These are phyloP conservation scores for Cyberlindnera bimundalis DNA, from an alignment of 805 yeast species.

Conservation along the genomic window DNA sequence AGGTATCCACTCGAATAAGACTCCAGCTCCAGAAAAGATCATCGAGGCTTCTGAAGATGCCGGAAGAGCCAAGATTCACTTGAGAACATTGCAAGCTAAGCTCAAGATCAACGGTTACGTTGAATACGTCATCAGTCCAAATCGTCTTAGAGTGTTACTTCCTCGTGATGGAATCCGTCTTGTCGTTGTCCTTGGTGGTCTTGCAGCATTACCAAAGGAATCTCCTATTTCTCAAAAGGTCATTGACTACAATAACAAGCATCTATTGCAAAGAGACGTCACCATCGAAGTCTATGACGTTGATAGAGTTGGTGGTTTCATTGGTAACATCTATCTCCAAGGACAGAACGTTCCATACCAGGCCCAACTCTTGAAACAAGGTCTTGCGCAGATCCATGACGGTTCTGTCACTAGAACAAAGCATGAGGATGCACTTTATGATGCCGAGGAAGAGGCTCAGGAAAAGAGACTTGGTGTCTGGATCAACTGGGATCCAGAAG, in stretches of 20 bases:
- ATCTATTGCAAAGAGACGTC: slow-evolving; percentile 69
- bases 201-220: slow-evolving; percentile 41
- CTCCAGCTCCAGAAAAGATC: slow-evolving; percentile 54
- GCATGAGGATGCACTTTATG: slow-evolving; percentile 48
- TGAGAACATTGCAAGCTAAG: slow-evolving; percentile 66
- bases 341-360: slow-evolving; percentile 55
- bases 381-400: slow-evolving; percentile 63
- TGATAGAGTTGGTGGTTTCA: slow-evolving; percentile 79
- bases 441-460: slow-evolving; percentile 64
- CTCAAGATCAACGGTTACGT: slow-evolving; percentile 64
- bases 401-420: slow-evolving; percentile 59
- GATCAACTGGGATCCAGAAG: slow-evolving; percentile 51
- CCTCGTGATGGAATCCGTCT: slow-evolving; percentile 72
- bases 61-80: slow-evolving; percentile 68
- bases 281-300: slow-evolving; percentile 62
- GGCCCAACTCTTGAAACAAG: slow-evolving; percentile 52
- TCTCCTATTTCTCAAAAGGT: slow-evolving; percentile 46
- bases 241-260: slow-evolving; percentile 47
- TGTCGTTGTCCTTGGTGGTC: slow-evolving; percentile 74
- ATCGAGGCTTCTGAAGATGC: slow-evolving; percentile 79
- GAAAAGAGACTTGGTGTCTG: slow-evolving; percentile 58
- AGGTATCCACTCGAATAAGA: slow-evolving; percentile 60
- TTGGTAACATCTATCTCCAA: slow-evolving; percentile 61
- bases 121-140: slow-evolving; percentile 67
- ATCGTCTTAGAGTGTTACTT: slow-evolving; percentile 59